Evolutionary conservation across 768 basidiomycete species (phyloP).

Genomic region (Tulasnella calospora): DNA sequence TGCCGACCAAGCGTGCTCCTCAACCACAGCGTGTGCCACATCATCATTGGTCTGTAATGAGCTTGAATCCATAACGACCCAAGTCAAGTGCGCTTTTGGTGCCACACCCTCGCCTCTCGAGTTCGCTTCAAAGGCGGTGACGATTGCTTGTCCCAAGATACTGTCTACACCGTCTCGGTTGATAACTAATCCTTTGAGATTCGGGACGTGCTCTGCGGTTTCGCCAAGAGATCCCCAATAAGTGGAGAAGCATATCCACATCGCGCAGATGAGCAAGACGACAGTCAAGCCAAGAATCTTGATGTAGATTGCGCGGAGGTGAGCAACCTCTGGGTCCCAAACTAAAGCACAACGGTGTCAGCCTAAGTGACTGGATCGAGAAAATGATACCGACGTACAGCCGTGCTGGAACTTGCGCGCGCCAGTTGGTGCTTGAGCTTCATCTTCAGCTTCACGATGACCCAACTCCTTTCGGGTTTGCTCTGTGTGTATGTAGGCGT

Average conservation of each 20-base stretch:
- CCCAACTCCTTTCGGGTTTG: background rate
- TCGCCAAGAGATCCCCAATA: conserved; percentile 33
- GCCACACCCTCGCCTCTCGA: conserved; percentile 29
- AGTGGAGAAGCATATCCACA: conserved; percentile 12
- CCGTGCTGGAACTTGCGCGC: background rate
- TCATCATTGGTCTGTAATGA: conserved; percentile 33
- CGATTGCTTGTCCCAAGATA: conserved; percentile 36
- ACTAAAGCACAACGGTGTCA: background rate
- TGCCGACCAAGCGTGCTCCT: conserved; percentile 43
- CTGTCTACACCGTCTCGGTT: conserved; percentile 38
- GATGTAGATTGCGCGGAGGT: conserved; percentile 12
- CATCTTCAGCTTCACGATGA: background rate
- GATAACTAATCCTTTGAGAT: conserved; percentile 42
- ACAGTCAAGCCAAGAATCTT: background rate
- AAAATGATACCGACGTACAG: background rate
- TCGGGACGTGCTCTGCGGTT: conserved; percentile 31
- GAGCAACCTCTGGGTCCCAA: conserved; percentile 5
- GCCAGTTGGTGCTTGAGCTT: background rate
- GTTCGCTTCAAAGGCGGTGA: conserved; percentile 32
- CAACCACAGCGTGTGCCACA: conserved; percentile 37
- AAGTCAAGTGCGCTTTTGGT: background rate
- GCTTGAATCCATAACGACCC: conserved; percentile 27
- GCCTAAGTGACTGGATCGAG: background rate
- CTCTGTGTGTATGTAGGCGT: background rate
- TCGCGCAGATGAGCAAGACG: background rate